Base-by-base conservation (phyloP, 2,329 filamentous ascomycete genomes). In the Dactylella cylindrospora region DNA sequence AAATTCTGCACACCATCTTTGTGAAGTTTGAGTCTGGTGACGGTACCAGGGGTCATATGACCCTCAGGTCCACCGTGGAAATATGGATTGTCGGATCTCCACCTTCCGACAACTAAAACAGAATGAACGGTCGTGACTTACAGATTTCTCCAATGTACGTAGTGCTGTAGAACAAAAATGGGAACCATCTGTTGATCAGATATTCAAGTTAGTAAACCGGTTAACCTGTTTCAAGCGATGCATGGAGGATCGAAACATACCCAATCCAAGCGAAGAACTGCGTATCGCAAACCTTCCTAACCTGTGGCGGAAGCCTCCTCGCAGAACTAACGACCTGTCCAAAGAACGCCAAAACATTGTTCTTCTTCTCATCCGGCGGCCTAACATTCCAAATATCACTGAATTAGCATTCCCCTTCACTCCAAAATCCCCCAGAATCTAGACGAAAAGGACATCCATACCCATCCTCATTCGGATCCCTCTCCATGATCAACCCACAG, bases 81-180 rank as follows among this genome's bases (percentile, higher is more conserved):
- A n/a, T n/a, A n/a, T n/a, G n/a, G n/a, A n/a, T n/a, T n/a, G n/a
- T n/a, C n/a, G n/a, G n/a, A n/a, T n/a, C n/a, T n/a, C n/a, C n/a
- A n/a, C n/a, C n/a, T n/a, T n/a, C n/a, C n/a, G n/a, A n/a, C n/a
- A n/a, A n/a, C n/a, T n/a, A n/a, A n/a, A n/a, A n/a, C n/a, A n/a
- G n/a, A 13, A 10, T 35, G 12, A 31, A 40, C 12, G 25, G 6
- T 1, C 12, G 25, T 5, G 17, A 50, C 62, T 43, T 40, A 62
- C 57, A 95, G 53, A 97, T 87, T 71, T 95, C 89, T 64, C 88
- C 90, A 67, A 96, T 86, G 72, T 93, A 97, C 13, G 89, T 94
- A 1, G 90, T 95, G 3, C 89, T 89, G 76, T 97, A 97, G 75
- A 95, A 96, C 2, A 97, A 79, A 72, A 95, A 90, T 0, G 90